Conservation (phyloP, 345 rosid genomes). For the Draba incana region DNA sequence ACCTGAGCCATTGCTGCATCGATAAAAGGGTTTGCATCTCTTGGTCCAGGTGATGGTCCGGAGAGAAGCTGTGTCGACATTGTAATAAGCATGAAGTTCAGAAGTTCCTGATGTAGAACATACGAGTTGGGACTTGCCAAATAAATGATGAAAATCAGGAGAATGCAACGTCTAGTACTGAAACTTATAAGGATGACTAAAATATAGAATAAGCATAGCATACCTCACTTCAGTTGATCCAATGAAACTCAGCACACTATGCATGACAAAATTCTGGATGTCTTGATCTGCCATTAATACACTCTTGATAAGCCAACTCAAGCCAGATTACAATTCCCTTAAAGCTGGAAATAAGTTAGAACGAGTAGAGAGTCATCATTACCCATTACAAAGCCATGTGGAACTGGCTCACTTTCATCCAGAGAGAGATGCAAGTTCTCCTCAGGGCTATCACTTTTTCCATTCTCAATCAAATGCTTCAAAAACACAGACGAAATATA, state of each 20-base stretch:
- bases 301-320: slow-evolving; percentile 36
- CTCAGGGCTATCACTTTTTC: slow-evolving; percentile 50
- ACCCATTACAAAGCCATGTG: slow-evolving; percentile 64
- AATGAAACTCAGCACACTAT: slow-evolving; percentile 70
- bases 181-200: slow-evolving; percentile 2
- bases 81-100: slow-evolving; percentile 78
- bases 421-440: slow-evolving; percentile 61
- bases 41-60: slow-evolving; percentile 72
- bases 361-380: slow-evolving; percentile 23
- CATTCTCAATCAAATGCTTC: slow-evolving; percentile 75
- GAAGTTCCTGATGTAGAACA: slow-evolving; percentile 88
- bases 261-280: slow-evolving; percentile 74
- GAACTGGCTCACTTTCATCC: slow-evolving; percentile 66
- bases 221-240: slow-evolving; percentile 86
- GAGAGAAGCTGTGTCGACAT: slow-evolving; percentile 94
- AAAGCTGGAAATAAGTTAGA: neutral
- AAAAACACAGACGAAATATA: slow-evolving; percentile 80
- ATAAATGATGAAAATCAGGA: slow-evolving; percentile 48
- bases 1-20: slow-evolving; percentile 97
- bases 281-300: slow-evolving; percentile 64
- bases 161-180: slow-evolving; percentile 12
- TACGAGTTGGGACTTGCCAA: slow-evolving; percentile 69
- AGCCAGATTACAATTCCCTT: neutral
- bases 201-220: slow-evolving; percentile 22
- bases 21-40: slow-evolving; percentile 80